phyloP scores from a whole-genome alignment of 495 filamentous ascomycete genomes.

The Sphaerosporella brunnea region DNA sequence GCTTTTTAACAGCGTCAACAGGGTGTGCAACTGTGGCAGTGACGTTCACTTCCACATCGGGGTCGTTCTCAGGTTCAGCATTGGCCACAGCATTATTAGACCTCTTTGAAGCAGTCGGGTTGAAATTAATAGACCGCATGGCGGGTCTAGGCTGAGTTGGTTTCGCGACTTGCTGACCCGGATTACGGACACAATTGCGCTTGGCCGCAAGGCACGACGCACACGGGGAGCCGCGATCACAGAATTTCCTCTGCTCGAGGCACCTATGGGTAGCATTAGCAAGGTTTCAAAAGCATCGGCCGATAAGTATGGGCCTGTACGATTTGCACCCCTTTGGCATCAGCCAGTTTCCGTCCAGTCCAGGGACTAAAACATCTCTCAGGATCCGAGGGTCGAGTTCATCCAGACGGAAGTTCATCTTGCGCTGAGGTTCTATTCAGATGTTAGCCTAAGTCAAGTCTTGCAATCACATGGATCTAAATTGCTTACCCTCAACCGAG shows the following conservation, averaged over 20 bases:
- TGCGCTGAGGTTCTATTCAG: not conserved
- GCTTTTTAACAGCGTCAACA: too few relatives aligned
- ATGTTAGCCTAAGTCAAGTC: not conserved
- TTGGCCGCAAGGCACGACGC: too few relatives aligned
- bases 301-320: not conserved
- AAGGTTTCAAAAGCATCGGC: not conserved
- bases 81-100: not conserved
- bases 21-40: too few relatives aligned
- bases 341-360: not conserved
- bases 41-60: too few relatives aligned
- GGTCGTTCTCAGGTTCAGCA: too few relatives aligned
- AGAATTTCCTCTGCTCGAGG: conserved; percentile 5
- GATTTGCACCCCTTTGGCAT: not conserved
- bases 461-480: not conserved
- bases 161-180: conserved; percentile 4
- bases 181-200: too few relatives aligned
- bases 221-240: conserved; percentile 11
- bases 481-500: not conserved
- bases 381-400: not conserved
- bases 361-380: not conserved
- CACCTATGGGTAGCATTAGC: too few relatives aligned
- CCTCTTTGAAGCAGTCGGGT: not conserved
- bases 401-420: not conserved
- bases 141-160: conserved; percentile 2
- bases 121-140: too few relatives aligned